Base-by-base conservation (phyloP, 495 filamentous ascomycete species). In the Annulohypoxylon stygium region DNA sequence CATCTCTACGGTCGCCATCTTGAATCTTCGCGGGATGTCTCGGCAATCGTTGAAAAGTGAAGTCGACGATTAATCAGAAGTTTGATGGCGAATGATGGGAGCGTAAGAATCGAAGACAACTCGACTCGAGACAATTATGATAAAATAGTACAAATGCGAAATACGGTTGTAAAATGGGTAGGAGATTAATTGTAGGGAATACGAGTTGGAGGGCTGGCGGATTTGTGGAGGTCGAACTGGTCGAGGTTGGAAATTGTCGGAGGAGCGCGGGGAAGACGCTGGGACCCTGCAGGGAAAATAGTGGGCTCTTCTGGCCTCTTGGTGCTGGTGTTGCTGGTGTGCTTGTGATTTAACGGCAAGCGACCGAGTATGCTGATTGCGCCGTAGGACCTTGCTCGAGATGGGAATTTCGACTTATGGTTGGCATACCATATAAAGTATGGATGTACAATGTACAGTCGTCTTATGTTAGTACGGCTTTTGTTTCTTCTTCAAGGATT, bases 1-100 rank as follows among this genome's bases (percentile, higher is more conserved):
- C 70, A 77, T 73, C 45, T 79, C 76, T 37, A 79, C 75, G 30
- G 81, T 71, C 54, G 83, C 78, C 83, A 85, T 85, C 39, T 63
- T 71, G 74, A 69, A 58, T 51, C 36, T 16, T 64, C 12, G 47
- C 26, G 45, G 14, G 18, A 34, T 37, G 25, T n/a, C 18, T 55
- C 23, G 12, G 33, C 43, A 57, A 43, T 73, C 20, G 61, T 12
- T 30, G 26, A n/a, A 41, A 55, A 57, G 57, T 41, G 11, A 4
- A 25, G 39, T 58, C 58, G 60, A 50, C 26, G 53, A 36, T 18
- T 18, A 60, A 60, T 61, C 43, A 71, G 53, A 64, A 50, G 36
- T 36, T 20, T 23, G 67, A 36, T 5, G 16, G 20, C 30, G 37
- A 59, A 18, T 39, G 26, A 23, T 1, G 4, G 9, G 61, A 23